phyloP scores from a whole-genome alignment of 2,329 filamentous ascomycete species.

The Xylaria sp. region DNA sequence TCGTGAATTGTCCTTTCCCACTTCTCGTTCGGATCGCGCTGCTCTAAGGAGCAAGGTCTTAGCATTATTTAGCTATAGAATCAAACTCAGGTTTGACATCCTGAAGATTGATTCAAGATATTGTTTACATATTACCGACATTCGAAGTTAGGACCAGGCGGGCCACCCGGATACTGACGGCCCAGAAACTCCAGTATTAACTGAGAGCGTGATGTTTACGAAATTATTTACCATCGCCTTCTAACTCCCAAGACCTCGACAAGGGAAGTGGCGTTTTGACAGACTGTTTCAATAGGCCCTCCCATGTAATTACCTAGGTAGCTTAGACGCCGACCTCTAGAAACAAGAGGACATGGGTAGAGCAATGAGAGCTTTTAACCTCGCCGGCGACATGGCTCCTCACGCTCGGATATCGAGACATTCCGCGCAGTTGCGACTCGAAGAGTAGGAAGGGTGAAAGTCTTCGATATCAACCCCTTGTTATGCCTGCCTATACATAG shows the following conservation, averaged over 20 bases:
- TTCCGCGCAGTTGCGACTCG: conserved; percentile 31
- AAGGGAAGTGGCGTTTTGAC: not conserved
- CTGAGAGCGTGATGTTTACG: not conserved
- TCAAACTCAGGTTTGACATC: not conserved
- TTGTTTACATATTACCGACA: not conserved
- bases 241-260: not conserved
- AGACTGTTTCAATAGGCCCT: not conserved
- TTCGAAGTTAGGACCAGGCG: not conserved
- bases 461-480: conserved; percentile 10
- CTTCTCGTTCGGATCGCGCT: not conserved
- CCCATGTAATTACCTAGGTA: not conserved
- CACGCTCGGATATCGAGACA: conserved; percentile 22
- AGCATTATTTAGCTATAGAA: not conserved
- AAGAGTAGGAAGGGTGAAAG: conserved; percentile 32
- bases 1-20: not conserved
- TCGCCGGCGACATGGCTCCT: conserved; percentile 6
- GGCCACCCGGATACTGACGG: not conserved
- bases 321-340: not conserved
- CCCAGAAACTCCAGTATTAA: not conserved
- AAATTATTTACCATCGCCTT: not conserved
- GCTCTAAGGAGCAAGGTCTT: not conserved
- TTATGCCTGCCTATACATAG: conserved; percentile 3
- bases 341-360: conserved; percentile 14
- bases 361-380: not conserved
- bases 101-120: not conserved